phyloP scores from a whole-genome alignment of 495 filamentous ascomycete species.

The Sordaria brevicollis region DNA sequence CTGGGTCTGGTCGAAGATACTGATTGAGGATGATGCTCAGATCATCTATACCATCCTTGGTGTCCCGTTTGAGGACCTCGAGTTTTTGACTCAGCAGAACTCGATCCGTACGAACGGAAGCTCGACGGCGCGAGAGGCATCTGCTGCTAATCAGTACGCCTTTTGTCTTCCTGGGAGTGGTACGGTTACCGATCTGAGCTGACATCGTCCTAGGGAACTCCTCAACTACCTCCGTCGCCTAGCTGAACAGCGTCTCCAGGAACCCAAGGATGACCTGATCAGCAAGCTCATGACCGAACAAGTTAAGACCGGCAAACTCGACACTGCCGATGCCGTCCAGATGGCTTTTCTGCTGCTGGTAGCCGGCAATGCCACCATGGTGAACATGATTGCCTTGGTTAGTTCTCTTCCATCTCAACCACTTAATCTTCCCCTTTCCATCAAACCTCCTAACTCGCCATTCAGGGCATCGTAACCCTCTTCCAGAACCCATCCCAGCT shows the following conservation, averaged over 20 bases:
- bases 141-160: slow-evolving; percentile 24
- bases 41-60: slow-evolving; percentile 40
- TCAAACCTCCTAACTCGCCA: neutral
- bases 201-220: slow-evolving; percentile 16
- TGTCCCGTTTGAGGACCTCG: slow-evolving; percentile 36
- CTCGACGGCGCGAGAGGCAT: slow-evolving; percentile 29
- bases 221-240: slow-evolving; percentile 28
- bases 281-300: slow-evolving; percentile 31
- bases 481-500: slow-evolving; percentile 28
- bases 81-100: slow-evolving; percentile 29
- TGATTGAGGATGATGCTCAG: slow-evolving; percentile 9
- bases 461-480: slow-evolving; percentile 27
- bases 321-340: slow-evolving; percentile 27
- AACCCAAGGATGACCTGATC: slow-evolving; percentile 33
- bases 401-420: neutral
- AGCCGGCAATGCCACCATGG: slow-evolving; percentile 39
- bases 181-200: neutral
- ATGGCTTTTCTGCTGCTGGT: slow-evolving; percentile 37
- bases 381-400: slow-evolving; percentile 37
- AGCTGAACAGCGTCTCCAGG: slow-evolving; percentile 24
- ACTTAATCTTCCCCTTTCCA: neutral
- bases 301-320: slow-evolving; percentile 25
- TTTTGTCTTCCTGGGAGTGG: neutral
- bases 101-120: slow-evolving; percentile 35
- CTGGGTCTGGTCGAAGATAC: neutral